phyloP scores from a whole-genome alignment of 2,329 filamentous ascomycete species.

The Allantophomopsis cytisporea region DNA sequence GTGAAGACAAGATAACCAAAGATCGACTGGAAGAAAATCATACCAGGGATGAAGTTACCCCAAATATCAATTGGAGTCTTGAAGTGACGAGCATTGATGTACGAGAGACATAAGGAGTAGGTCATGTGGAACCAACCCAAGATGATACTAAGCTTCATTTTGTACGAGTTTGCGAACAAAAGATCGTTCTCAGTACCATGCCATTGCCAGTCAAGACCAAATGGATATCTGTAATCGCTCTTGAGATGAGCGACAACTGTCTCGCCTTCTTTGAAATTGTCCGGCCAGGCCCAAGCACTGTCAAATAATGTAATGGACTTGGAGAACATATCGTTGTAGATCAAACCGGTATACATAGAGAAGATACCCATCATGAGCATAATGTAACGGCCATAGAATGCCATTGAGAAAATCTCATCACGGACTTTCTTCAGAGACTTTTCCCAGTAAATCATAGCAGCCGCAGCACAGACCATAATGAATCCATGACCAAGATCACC shows the following conservation, averaged over 20 bases:
- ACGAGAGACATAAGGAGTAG: conserved; percentile 86
- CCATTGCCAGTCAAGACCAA: conserved; percentile 93
- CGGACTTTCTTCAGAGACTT: conserved; percentile 81
- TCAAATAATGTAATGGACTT: conserved; percentile 80
- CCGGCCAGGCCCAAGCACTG: conserved; percentile 70
- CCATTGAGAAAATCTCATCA: conserved; percentile 95
- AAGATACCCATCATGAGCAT: conserved; percentile 97
- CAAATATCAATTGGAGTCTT: conserved; percentile 90
- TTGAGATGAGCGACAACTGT: conserved; percentile 55
- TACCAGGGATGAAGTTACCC: conserved; percentile 93
- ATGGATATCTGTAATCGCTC: conserved; percentile 73
- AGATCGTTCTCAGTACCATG: conserved; percentile 91
- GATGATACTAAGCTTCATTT: conserved; percentile 99
- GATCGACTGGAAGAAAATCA: conserved; percentile 99
- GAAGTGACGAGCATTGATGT: conserved; percentile 89
- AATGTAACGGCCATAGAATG: conserved; percentile 97
- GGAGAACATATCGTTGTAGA: conserved; percentile 97
- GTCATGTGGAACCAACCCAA: conserved; percentile 98
- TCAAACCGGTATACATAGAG: conserved; percentile 90
- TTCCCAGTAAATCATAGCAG: conserved; percentile 95
- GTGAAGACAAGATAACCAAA: conserved; percentile 92
- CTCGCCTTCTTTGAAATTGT: conserved; percentile 50
- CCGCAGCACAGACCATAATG: conserved; percentile 73
- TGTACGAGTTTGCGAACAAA: conserved; percentile 95
- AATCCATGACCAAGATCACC: conserved; percentile 90